A percentile compares a stretch with the other conserved stretches of the same genome.
Conservation (phyloP, 148 eudicot genomes). For the Oxyria digyna region DNA sequence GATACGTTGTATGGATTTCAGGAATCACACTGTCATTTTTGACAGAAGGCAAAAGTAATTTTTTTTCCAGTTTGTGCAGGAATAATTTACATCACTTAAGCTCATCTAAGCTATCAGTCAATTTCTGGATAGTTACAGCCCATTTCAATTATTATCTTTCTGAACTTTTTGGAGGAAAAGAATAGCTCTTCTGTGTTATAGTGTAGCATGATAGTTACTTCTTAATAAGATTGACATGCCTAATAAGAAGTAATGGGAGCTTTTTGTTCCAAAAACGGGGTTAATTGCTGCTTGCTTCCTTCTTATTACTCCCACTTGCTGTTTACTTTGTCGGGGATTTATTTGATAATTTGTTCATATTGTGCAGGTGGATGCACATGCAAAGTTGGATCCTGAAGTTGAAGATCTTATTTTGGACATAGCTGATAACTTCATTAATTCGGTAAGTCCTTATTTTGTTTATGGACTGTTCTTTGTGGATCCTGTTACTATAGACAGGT, state of each 20-base stretch:
- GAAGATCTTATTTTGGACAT: conserved; percentile 68
- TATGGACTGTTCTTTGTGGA: not conserved
- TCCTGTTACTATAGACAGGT: not conserved
- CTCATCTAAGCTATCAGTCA: not conserved
- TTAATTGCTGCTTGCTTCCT: not conserved
- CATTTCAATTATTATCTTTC: not conserved
- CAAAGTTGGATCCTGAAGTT: conserved; percentile 70
- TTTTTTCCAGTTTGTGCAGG: not conserved
- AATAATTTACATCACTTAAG: not conserved
- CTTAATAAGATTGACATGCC: not conserved
- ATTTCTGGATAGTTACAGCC: not conserved
- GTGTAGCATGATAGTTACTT: not conserved
- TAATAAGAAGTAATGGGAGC: not conserved
- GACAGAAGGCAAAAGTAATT: not conserved
- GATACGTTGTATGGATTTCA: not conserved
- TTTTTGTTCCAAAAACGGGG: not conserved
- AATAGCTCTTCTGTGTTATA: not conserved
- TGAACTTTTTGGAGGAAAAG: not conserved
- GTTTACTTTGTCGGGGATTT: not conserved
- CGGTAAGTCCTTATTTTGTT: conserved; percentile 37
- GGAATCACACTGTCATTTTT: not conserved
- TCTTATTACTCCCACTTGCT: not conserved
- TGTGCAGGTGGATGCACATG: conserved; percentile 56
- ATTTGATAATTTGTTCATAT: not conserved
- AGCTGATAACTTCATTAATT: conserved; percentile 85